Evolutionary conservation across 2,329 filamentous ascomycete genomes (phyloP).

Genomic region (Paraphoma chrysanthemicola): DNA sequence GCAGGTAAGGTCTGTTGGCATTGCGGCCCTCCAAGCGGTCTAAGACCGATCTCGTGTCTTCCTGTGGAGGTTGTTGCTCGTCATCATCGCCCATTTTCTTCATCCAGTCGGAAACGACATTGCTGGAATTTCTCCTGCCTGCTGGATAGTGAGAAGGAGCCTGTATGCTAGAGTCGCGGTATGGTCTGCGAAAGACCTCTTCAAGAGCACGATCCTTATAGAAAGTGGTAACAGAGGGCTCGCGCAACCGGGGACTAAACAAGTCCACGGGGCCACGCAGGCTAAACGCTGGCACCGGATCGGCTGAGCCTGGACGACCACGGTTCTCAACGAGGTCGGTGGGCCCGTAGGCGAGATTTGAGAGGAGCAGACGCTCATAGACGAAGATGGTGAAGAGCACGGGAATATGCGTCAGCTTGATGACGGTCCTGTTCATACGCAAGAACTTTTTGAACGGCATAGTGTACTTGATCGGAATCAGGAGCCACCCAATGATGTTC

Average conservation of each 20-base stretch:
- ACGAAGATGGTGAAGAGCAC: constrained; percentile 84
- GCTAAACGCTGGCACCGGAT: constrained; percentile 54
- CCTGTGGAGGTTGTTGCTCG: constrained; percentile 68
- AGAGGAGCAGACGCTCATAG: constrained; percentile 83
- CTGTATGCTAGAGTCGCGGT: constrained; percentile 61
- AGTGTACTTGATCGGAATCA: constrained; percentile 81
- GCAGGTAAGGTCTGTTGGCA: constrained; percentile 58
- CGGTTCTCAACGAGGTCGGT: constrained; percentile 83
- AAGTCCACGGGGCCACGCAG: constrained; percentile 57
- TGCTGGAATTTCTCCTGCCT: constrained; percentile 76
- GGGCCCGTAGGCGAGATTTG: constrained; percentile 77
- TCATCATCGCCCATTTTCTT: constrained; percentile 67
- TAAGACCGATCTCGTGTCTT: constrained; percentile 65
- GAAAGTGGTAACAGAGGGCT: constrained; percentile 86
- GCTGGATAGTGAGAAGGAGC: constrained; percentile 41
- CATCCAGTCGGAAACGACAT: constrained; percentile 91
- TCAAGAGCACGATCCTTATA: constrained; percentile 90
- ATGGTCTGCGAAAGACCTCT: constrained; percentile 81
- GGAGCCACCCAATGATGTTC: constrained; percentile 88
- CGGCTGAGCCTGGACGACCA: constrained; percentile 66
- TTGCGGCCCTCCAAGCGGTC: constrained; percentile 63
- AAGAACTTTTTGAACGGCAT: constrained; percentile 85
- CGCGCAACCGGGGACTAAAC: constrained; percentile 80
- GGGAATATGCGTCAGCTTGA: constrained; percentile 90
- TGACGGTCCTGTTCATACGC: constrained; percentile 84